Conservation (phyloP, 345 rosid species). For the Eutrema heterophyllum region DNA sequence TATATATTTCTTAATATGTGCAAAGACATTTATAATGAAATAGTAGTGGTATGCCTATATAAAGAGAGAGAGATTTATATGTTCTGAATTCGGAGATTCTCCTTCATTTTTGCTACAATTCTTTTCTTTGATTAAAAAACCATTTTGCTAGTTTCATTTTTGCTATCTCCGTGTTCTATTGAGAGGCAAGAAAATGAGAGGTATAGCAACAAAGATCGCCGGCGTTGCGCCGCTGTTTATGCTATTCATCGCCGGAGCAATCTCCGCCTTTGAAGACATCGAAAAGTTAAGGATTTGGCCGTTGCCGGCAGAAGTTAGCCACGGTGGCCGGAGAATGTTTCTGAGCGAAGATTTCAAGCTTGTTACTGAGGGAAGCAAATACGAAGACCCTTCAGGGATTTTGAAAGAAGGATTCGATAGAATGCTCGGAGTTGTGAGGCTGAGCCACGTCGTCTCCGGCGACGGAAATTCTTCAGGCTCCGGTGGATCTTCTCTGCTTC, state of each 20-base stretch:
- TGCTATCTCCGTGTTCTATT: background rate
- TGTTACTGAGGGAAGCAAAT: constrained; percentile 28
- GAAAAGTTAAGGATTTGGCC: constrained; percentile 50
- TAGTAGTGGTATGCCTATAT: background rate
- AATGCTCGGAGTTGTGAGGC: constrained; percentile 40
- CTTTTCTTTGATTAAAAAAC: background rate
- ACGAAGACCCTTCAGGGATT: constrained; percentile 37
- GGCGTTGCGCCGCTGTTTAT: constrained; percentile 14
- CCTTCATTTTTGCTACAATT: constrained; percentile 8
- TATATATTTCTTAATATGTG: background rate
- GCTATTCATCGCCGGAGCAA: constrained; percentile 23
- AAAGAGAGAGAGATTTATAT: constrained; percentile 1
- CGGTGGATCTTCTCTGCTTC: constrained; percentile 32
- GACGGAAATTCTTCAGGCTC: constrained; percentile 33
- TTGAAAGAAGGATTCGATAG: constrained; percentile 53
- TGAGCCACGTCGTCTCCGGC: constrained; percentile 37
- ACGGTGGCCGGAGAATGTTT: constrained; percentile 36
- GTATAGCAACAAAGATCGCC: constrained; percentile 16
- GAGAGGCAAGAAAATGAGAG: constrained; percentile 16
- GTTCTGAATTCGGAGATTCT: constrained; percentile 1
- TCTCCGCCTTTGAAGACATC: constrained; percentile 25
- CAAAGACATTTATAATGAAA: background rate
- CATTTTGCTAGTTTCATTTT: background rate
- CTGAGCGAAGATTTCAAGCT: constrained; percentile 39
- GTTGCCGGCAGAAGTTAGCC: constrained; percentile 39